These are phyloP conservation scores for Aspergillus leporis DNA, from an alignment of 495 filamentous ascomycete genomes.

Conservation along the genomic window DNA sequence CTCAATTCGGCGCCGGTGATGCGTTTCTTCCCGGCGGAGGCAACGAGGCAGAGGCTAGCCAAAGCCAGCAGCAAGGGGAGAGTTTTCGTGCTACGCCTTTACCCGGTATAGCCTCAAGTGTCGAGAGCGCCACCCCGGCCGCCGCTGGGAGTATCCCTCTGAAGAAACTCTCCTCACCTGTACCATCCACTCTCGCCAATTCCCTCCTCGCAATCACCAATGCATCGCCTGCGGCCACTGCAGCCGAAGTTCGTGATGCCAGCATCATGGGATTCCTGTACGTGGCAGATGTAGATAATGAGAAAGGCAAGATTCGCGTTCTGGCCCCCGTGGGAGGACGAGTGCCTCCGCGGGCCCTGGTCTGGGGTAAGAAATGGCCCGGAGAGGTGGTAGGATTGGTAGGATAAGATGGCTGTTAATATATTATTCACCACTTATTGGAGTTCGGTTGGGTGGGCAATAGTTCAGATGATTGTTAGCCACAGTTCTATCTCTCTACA, in stretches of 20 bases:
- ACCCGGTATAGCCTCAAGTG: conserved; percentile 3
- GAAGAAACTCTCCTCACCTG: conserved; percentile 40
- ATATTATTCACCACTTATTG: not conserved
- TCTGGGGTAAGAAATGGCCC: conserved; percentile 60
- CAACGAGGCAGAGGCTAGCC: conserved; percentile 31
- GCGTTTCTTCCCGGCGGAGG: conserved; percentile 51
- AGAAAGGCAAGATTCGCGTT: conserved; percentile 76
- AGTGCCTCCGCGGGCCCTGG: conserved; percentile 72
- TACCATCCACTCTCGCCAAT: conserved; percentile 43
- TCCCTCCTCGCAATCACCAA: conserved; percentile 81
- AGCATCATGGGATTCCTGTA: conserved; percentile 92
- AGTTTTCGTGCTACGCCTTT: conserved; percentile 15
- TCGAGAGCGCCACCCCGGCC: conserved; percentile 9
- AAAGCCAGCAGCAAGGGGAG: conserved; percentile 25
- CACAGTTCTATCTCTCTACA: not conserved
- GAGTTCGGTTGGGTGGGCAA: not conserved
- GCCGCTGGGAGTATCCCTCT: conserved; percentile 21
- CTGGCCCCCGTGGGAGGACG: conserved; percentile 79
- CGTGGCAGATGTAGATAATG: conserved; percentile 84
- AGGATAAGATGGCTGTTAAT: conserved; percentile 24
- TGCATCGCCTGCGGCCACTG: conserved; percentile 61
- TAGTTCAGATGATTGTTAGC: not conserved
- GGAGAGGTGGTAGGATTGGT: conserved; percentile 52
- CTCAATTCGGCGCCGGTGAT: conserved; percentile 38
- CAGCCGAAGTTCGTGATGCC: conserved; percentile 75